phyloP scores from a whole-genome alignment of 768 basidiomycete genomes.

The Harrya chromipes region DNA sequence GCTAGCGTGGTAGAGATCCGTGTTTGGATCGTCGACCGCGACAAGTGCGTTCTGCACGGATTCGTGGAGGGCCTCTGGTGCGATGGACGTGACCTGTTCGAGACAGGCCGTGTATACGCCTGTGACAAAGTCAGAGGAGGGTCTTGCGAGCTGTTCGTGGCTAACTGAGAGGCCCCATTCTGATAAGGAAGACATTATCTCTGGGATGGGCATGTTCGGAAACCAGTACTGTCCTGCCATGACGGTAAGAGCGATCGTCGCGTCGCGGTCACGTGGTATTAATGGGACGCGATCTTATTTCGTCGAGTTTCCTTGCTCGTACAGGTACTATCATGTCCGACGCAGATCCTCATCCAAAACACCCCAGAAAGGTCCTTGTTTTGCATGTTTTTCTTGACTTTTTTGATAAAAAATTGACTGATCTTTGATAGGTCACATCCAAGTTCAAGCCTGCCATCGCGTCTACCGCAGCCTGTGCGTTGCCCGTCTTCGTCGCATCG shows the following conservation, averaged over 20 bases:
- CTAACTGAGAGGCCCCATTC: constrained; percentile 69
- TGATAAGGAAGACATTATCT: constrained; percentile 61
- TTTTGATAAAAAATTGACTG: not conserved
- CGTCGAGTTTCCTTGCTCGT: not conserved
- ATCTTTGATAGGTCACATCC: constrained; percentile 19
- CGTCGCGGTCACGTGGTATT: constrained; percentile 30
- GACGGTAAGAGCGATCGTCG: not conserved
- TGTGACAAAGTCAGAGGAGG: constrained; percentile 68
- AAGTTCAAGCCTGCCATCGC: constrained; percentile 47
- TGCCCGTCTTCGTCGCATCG: not conserved
- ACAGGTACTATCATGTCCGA: constrained; percentile 8
- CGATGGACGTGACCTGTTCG: constrained; percentile 65
- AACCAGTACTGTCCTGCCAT: constrained; percentile 50
- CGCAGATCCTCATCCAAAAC: not conserved
- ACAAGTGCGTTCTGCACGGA: constrained; percentile 55
- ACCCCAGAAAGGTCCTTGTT: constrained; percentile 10
- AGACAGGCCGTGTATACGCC: constrained; percentile 69
- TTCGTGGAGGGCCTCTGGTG: constrained; percentile 53
- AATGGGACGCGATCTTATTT: constrained; percentile 15
- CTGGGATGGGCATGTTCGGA: constrained; percentile 60
- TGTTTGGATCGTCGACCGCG: constrained; percentile 48
- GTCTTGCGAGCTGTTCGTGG: constrained; percentile 63
- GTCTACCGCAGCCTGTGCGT: constrained; percentile 11
- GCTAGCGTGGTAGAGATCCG: constrained; percentile 65
- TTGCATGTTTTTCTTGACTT: too few relatives aligned